These are phyloP conservation scores for Penicillium olsonii DNA, from an alignment of 2,329 filamentous ascomycete genomes.

Conservation along the genomic window DNA sequence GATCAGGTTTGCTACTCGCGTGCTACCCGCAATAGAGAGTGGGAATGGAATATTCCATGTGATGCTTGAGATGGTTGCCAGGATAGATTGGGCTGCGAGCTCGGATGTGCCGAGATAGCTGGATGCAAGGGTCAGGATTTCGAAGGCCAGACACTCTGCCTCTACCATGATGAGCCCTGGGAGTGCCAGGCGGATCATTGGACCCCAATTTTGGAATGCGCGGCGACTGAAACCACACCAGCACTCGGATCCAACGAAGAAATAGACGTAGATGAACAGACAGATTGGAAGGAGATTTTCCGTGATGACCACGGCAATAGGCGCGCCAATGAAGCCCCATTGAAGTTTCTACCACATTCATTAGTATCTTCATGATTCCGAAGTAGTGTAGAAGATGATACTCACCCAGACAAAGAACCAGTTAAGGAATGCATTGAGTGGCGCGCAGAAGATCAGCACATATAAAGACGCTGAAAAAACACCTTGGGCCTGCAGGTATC, in stretches of 20 bases:
- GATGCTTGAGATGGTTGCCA: constrained; percentile 75
- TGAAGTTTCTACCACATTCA: constrained; percentile 46
- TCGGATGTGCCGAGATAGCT: constrained; percentile 77
- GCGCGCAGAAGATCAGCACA: constrained; percentile 78
- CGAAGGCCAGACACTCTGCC: constrained; percentile 90
- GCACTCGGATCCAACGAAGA: constrained; percentile 71
- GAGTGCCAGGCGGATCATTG: constrained; percentile 83
- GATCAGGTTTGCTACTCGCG: constrained; percentile 87
- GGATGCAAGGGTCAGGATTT: constrained; percentile 80
- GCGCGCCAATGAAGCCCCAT: constrained; percentile 76
- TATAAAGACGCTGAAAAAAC: constrained; percentile 82
- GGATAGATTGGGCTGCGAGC: constrained; percentile 83
- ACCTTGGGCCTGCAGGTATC: constrained; percentile 84
- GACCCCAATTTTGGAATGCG: constrained; percentile 72
- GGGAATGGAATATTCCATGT: constrained; percentile 93
- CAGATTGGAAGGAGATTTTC: constrained; percentile 72
- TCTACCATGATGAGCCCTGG: constrained; percentile 93
- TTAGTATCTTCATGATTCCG: constrained; percentile 1
- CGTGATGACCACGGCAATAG: constrained; percentile 73
- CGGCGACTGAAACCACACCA: constrained; percentile 77
- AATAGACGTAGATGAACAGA: constrained; percentile 73
- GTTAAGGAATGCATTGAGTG: constrained; percentile 77
- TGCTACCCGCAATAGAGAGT: constrained; percentile 82
- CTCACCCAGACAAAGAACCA: constrained; percentile 75
- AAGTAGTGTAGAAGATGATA: constrained; percentile 20